Base-by-base conservation (phyloP, 257 asterid species). In the Solanum virginianum region DNA sequence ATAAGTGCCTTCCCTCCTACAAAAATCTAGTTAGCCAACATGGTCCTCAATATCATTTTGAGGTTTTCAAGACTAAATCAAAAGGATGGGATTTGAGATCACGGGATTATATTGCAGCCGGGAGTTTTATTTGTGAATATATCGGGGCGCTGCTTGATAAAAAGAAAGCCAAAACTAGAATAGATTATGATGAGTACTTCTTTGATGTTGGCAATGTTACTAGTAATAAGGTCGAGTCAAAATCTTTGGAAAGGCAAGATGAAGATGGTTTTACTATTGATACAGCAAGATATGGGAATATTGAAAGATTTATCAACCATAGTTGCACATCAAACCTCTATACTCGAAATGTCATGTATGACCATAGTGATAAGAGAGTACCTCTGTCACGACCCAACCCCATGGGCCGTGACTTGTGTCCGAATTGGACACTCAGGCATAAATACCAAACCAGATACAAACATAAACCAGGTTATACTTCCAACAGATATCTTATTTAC, bases 11-110 rank as follows among this genome's bases (percentile, higher is more conserved):
- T n/a, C n/a, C n/a, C n/a, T n/a, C n/a, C n/a, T n/a, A n/a, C n/a
- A n/a, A n/a, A n/a, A n/a, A n/a, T n/a, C n/a, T n/a, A n/a, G n/a
- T n/a, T n/a, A n/a, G n/a, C n/a, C n/a, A n/a, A n/a, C n/a, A n/a
- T n/a, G n/a, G n/a, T n/a, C n/a, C n/a, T n/a, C n/a, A 83, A 26
- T 55, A 83, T 36, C 86, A 80, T 10, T n/a, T 93, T 84, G 94
- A 92, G 88, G 47, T 91, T 8, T 91, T 53, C 86, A 90, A 82
- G 88, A 90, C 91, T 0, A 84, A 65, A 56, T 70, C 89, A 16
- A 75, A 87, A 8, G 92, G 87, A 41, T 93, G 95, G 97, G 91
- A 92, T 16, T 90, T 93, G 62, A 88, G 95, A 69, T 88, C 93
- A 4, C 83, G 80, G n/a, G 72, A 83, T n/a, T 29, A 36, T 13